Base-by-base conservation (phyloP, 2,329 filamentous ascomycete species). In the Trichoderma sp. region DNA sequence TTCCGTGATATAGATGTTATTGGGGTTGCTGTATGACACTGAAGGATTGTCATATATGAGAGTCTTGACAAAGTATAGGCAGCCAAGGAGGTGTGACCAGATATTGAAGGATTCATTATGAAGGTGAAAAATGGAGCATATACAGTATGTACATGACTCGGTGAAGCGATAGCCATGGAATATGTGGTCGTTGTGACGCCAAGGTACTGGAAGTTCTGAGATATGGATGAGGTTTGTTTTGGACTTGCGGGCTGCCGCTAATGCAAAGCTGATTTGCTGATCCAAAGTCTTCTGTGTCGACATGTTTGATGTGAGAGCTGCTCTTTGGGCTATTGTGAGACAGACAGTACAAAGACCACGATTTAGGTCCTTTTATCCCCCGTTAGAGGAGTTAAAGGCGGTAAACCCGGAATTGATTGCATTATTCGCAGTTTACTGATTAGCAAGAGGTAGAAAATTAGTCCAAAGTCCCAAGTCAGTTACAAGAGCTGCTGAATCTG, bases 41-140 rank as follows among this genome's bases (percentile, higher is more conserved):
- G 24, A 15, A 3, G 30, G 30, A 30, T 30, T 15, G 21, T 67
- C 47, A 11, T 32, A 51, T 15, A 21, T 11, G 11, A 53, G 24
- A 34, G 7, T 12, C 21, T 15, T 32, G 30, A 26, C 11, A 6
- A 34, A 24, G 18, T 56, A 67, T 7, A 67, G 28, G 6, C 8
- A 24, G 8, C 39, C 39, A 6, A 67, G 21, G 8, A 67, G 63
- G 51, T 67, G 63, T 5, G 63, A 32, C 63, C 63, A 67, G 43
- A 57, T 67, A 47, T 67, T 67, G 63, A 57, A 30, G 15, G 63
- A 32, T 30, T 57, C 63, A 56, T 67, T 67, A 14, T 34, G 36
- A 9, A 67, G 18, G 11, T 28, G 28, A 28, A 66, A 53, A 4
- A 66, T 30, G 7, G 63, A 66, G 14, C n/a, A 24, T 28, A 53